Conservation (phyloP, 2,329 filamentous ascomycete species). For the Trichoderma citrinoviride region DNA sequence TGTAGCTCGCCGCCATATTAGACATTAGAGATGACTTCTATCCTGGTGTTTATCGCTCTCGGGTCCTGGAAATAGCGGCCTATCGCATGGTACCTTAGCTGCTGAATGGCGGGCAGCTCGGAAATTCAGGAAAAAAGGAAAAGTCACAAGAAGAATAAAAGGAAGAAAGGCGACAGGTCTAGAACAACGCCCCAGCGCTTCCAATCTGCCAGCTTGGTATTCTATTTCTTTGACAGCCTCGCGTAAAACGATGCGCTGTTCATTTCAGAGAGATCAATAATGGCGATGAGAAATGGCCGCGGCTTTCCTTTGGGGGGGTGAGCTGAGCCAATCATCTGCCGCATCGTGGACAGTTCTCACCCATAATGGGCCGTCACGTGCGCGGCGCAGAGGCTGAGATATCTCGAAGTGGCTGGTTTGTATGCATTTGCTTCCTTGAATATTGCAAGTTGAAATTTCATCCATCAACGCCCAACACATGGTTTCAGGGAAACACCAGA, state of each 20-base stretch:
- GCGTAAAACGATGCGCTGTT: constrained; percentile 4
- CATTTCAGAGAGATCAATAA: too few species aligned
- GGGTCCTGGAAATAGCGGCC: not conserved
- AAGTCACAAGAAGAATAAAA: not conserved
- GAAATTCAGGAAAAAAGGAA: not conserved
- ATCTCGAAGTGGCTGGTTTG: too few species aligned
- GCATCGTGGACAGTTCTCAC: constrained; percentile 17
- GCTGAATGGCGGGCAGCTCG: not conserved
- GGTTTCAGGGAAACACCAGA: too few species aligned
- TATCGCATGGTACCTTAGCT: constrained; percentile 12
- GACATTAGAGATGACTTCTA: constrained; percentile 34
- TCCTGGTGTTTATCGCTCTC: not conserved
- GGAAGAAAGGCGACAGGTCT: not conserved
- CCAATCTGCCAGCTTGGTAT: not conserved
- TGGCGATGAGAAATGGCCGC: too few species aligned
- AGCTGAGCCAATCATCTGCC: constrained; percentile 10
- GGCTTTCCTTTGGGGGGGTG: not conserved
- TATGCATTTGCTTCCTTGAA: too few species aligned
- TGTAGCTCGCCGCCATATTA: constrained; percentile 61
- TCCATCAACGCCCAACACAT: not conserved
- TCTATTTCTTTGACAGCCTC: not conserved
- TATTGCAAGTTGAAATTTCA: not conserved
- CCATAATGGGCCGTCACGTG: constrained; percentile 21
- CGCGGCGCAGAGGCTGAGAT: not conserved
- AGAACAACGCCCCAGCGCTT: not conserved